These are phyloP conservation scores for Nyssa sinensis DNA, from an alignment of 148 eudicot species.

Conservation along the genomic window DNA sequence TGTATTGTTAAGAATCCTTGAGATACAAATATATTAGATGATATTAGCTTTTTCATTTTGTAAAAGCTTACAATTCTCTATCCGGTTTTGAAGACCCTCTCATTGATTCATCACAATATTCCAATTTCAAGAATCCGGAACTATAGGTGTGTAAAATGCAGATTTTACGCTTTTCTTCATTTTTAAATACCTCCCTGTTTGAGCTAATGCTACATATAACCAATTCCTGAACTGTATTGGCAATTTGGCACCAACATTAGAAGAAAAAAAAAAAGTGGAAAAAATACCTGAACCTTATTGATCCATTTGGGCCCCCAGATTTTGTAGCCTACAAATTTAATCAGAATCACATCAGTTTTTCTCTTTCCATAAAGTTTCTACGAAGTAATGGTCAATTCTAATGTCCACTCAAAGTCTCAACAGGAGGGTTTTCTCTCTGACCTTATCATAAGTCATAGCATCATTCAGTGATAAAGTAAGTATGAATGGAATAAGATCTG, in stretches of 20 bases:
- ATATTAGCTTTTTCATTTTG: too few relatives aligned
- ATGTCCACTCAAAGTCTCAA: not conserved
- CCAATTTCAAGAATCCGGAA: too few relatives aligned
- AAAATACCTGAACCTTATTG: constrained; percentile 88
- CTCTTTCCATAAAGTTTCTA: not conserved
- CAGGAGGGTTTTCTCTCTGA: constrained; percentile 23
- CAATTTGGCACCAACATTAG: too few relatives aligned
- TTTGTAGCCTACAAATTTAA: constrained; percentile 77
- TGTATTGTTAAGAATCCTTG: too few relatives aligned
- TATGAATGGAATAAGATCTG: constrained; percentile 64
- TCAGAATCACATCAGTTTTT: constrained; percentile 28
- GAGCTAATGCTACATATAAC: not conserved
- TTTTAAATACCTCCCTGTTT: not conserved
- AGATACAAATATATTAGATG: too few relatives aligned
- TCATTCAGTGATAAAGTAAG: constrained; percentile 86
- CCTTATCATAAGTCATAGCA: constrained; percentile 89
- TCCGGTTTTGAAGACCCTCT: too few relatives aligned
- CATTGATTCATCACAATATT: too few relatives aligned
- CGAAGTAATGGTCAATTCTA: constrained; percentile 11
- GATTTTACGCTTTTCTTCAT: not conserved
- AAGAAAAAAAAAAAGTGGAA: too few relatives aligned
- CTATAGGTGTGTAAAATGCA: too few relatives aligned
- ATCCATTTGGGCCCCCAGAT: constrained; percentile 98
- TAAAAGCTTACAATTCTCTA: too few relatives aligned
- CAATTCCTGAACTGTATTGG: constrained; percentile 88